phyloP scores from a whole-genome alignment of 2,329 filamentous ascomycete species.

The Leptodontidium sp. region DNA sequence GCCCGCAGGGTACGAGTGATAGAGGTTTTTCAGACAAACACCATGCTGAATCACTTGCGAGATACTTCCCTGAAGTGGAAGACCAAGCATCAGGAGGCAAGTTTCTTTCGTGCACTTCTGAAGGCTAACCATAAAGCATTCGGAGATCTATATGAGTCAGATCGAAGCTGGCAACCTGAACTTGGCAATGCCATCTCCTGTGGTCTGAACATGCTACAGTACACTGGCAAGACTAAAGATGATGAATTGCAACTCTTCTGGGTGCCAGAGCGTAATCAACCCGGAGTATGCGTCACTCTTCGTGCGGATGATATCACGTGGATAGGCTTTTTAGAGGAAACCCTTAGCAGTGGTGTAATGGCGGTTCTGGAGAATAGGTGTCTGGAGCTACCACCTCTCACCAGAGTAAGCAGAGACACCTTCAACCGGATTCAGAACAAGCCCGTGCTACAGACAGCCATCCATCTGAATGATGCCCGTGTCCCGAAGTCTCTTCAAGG shows the following conservation, averaged over 20 bases:
- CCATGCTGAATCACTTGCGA: conserved; percentile 27
- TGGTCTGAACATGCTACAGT: conserved; percentile 16
- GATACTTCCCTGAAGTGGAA: conserved; percentile 20
- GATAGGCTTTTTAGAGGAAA: conserved; percentile 27
- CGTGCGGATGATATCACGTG: conserved; percentile 17
- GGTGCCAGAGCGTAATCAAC: conserved; percentile 13
- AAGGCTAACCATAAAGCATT: conserved; percentile 23
- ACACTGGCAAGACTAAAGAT: conserved; percentile 23
- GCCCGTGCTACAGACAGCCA: conserved; percentile 21
- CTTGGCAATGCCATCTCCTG: conserved; percentile 26
- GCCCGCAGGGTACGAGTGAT: conserved; percentile 26
- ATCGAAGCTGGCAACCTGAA: conserved; percentile 24
- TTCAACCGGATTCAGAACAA: background rate
- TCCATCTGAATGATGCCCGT: conserved; percentile 13
- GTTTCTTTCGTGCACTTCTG: conserved; percentile 19
- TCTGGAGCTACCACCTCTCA: conserved; percentile 18
- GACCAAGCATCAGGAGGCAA: conserved; percentile 13
- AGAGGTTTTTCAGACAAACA: conserved; percentile 22
- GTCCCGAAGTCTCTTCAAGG: conserved; percentile 19
- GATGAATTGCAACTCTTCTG: conserved; percentile 20
- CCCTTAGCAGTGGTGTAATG: conserved; percentile 18
- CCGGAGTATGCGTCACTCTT: conserved; percentile 15
- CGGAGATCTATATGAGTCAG: conserved; percentile 22
- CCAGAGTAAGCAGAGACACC: background rate
- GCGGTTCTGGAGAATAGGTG: conserved; percentile 25